Evolutionary conservation across 352 stramenopile species (phyloP), one percentile per base, ranked within the genome.

Genomic region (Phytophthora pistaciae): DNA sequence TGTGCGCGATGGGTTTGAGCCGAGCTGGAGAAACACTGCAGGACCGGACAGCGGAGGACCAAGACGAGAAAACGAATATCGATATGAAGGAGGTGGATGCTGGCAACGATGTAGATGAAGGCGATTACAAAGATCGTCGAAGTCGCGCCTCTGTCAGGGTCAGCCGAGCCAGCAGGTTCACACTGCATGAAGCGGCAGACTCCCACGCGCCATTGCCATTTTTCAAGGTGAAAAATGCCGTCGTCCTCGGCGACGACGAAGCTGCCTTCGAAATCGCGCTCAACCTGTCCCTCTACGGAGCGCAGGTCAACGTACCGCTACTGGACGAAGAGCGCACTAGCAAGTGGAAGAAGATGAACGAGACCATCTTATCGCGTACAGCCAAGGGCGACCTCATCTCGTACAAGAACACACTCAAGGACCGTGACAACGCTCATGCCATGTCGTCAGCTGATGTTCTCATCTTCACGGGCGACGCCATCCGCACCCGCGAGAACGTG

Each of bases 271-370:
- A 91, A 38, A 60, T 90, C 4, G 82, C 82, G 10, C 74, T 92
- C 10, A 75, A 92, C 64, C 72, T 92, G 2, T 88, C 79, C 33
- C 70, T 91, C 3, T 89, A 89, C 56, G 84, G 84, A 11, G 84
- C 84, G 5, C 74, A 79, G n/a, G 84, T 92, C 1, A 88, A 87
- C 33, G 74, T 90, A 5, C 84, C 84, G 21, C 59, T 90, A 7
- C 72, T 92, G 10, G 80, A 91, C 49, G 64, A 90, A 64, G 82
- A 90, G 36, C 78, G 82, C 11, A 68, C 76, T 21, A 75, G 70
- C 1, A 89, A 88, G 53, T 91, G 82, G 82, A 70, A 88, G 25
- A 66, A 83, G 53, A 90, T 91, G 63, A 90, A 89, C 68, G 75
- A 86, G 14, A 78, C 72, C n/a, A 91, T 90, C 46, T 52, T 89